Percentiles rank a stretch among this genome's conserved stretches.
Conservation (phyloP, 208 protist genomes). For the Trichomonas vaginalis region DNA sequence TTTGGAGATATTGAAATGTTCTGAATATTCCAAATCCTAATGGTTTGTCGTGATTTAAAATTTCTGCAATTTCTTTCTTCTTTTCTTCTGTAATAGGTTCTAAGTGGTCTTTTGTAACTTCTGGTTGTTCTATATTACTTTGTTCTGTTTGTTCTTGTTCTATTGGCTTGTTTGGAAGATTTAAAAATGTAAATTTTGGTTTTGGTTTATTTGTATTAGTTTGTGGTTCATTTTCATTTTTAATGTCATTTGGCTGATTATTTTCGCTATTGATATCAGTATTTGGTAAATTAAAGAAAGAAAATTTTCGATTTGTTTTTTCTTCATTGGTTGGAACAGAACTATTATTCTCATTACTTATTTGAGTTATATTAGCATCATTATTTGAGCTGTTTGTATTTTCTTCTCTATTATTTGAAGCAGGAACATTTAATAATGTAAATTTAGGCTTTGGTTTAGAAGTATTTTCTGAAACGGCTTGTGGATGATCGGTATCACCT, state of each 20-base stretch:
- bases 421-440: not conserved
- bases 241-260: not conserved
- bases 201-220: not conserved
- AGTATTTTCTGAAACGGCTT: not conserved
- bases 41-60: not conserved
- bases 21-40: not conserved
- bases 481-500: not conserved
- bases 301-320: not conserved
- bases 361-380: too few species aligned
- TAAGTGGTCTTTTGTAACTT: not conserved
- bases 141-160: not conserved
- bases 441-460: not conserved
- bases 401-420: too few species aligned
- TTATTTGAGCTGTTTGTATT: too few species aligned
- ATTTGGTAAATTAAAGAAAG: not conserved
- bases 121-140: not conserved
- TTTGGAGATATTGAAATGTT: not conserved
- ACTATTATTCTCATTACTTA: too few species aligned
- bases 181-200: not conserved
- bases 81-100: not conserved
- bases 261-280: not conserved
- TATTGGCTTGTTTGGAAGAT: too few species aligned
- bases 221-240: not conserved
- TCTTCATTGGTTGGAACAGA: not conserved
- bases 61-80: not conserved